Evolutionary conservation across 352 stramenopile genomes (phyloP).

Genomic region (Phytopythium boreale): DNA sequence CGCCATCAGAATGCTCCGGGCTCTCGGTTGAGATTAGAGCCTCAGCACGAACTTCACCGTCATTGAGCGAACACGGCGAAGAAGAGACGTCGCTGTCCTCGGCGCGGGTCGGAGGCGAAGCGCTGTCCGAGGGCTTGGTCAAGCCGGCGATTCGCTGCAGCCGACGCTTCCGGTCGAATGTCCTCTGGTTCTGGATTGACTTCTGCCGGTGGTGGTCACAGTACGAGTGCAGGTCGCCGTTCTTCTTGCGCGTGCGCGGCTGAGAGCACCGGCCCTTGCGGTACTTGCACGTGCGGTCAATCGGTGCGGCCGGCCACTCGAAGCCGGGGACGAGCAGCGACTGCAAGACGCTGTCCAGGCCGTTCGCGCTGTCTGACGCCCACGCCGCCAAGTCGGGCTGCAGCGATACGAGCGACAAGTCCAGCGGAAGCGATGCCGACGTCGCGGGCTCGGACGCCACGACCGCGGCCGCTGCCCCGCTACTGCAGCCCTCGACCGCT

Average conservation of each 20-base stretch:
- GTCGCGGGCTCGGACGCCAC: not conserved
- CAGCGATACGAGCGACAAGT: not conserved
- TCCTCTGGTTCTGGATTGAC: constrained; percentile 55
- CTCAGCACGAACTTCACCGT: not conserved
- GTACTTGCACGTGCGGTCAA: constrained; percentile 20
- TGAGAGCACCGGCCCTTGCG: constrained; percentile 43
- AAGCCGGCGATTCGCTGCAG: not conserved
- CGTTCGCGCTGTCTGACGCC: not conserved
- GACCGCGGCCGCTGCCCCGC: not conserved
- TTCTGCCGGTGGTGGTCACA: constrained; percentile 62
- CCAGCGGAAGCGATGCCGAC: not conserved
- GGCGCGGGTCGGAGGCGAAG: not conserved
- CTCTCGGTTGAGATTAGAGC: not conserved
- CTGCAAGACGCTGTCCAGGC: not conserved
- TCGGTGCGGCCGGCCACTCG: not conserved
- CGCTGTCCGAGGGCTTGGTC: not conserved
- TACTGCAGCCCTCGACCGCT: not conserved
- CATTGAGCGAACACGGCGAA: not conserved
- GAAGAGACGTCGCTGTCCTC: not conserved
- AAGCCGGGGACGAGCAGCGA: not conserved
- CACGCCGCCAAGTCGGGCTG: not conserved
- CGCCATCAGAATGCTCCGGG: not conserved
- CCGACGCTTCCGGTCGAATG: constrained; percentile 47
- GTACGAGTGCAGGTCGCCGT: constrained; percentile 55
- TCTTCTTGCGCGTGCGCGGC: constrained; percentile 66